Base-by-base conservation (phyloP, 257 asterid genomes). In the Echites panduratus region DNA sequence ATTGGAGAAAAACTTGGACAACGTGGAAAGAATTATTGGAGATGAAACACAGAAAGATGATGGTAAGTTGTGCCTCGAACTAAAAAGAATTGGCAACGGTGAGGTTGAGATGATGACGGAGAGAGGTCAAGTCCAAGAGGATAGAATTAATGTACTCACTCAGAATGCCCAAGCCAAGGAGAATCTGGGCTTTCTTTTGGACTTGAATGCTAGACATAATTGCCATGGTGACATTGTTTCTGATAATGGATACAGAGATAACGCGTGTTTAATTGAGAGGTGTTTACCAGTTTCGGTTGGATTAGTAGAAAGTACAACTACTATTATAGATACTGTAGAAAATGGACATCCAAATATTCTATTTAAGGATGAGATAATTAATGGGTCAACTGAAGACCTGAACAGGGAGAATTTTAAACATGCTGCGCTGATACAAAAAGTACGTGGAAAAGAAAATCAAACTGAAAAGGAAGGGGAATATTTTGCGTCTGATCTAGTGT, bases 401-500 rank as follows among this genome's bases (percentile, higher is more conserved):
- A 83, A 79, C 66, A 82, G 47, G 61, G 71, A 48, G 22, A 54
- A 81, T 74, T 68, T 16, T 75, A 24, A 71, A 29, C 27, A 66
- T 38, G 80, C 22, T 40, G 61, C 56, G 58, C 70, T 81, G 67
- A 40, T 64, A 53, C 86, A 84, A 2, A 74, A 82, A 68, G 52
- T 61, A 67, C 80, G 81, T 50, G 85, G 76, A 40, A 77, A 52
- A 69, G 81, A 75, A 66, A 64, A 27, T 58, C 64, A 66, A 47
- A 48, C 73, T 19, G 90, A 89, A 82, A 84, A 79, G 81, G 92
- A 85, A 76, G 90, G 87, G 9, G 82, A 77, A 29, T 90, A 76
- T 84, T 56, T 66, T 13, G 78, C 74, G 78, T 84, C 87, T 20
- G 95, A 90, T 86, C 77, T 93, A 7, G 98, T 93, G 52, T 93